These are phyloP conservation scores for Yamadazyma triangularis DNA, from an alignment of 1,139 yeast genomes.

Conservation along the genomic window DNA sequence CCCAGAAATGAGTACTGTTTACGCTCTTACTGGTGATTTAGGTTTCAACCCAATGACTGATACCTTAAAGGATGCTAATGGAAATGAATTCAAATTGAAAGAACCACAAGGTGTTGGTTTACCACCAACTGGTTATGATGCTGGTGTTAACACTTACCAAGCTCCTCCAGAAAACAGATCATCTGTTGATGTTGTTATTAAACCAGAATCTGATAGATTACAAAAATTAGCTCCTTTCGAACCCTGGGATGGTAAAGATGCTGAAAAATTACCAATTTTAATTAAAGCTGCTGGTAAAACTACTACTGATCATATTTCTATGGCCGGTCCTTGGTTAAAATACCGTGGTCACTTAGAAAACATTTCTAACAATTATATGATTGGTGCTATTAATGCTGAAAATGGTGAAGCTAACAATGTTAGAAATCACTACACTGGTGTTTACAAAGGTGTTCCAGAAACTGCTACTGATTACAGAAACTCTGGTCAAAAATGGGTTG, in stretches of 20 bases:
- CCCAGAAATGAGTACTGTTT: constrained; percentile 96
- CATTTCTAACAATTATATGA: constrained; percentile 98
- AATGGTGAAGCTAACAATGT: constrained; percentile 92
- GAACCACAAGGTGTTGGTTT: constrained; percentile 92
- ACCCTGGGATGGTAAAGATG: constrained; percentile 95
- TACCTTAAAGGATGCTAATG: constrained; percentile 87
- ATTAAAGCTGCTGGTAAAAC: constrained; percentile 97
- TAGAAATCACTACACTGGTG: constrained; percentile 89
- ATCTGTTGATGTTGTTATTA: constrained; percentile 65
- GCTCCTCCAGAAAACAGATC: constrained; percentile 94
- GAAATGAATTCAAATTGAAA: constrained; percentile 90
- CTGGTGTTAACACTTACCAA: constrained; percentile 95
- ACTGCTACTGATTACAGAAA: constrained; percentile 95
- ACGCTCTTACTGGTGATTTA: constrained; percentile 95
- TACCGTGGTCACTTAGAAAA: constrained; percentile 99
- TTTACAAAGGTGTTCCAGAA: constrained; percentile 92
- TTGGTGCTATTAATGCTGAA: constrained; percentile 98
- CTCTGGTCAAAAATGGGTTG: constrained; percentile 91
- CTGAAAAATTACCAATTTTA: constrained; percentile 82
- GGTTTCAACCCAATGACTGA: constrained; percentile 98
- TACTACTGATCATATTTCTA: constrained; percentile 98
- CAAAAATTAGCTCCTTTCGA: constrained; percentile 48
- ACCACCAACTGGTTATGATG: constrained; percentile 88
- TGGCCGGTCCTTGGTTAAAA: constrained; percentile 99
- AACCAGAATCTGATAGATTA: constrained; percentile 73